Base-by-base conservation (phyloP, 768 basidiomycete species). In the Inosperma sp. region DNA sequence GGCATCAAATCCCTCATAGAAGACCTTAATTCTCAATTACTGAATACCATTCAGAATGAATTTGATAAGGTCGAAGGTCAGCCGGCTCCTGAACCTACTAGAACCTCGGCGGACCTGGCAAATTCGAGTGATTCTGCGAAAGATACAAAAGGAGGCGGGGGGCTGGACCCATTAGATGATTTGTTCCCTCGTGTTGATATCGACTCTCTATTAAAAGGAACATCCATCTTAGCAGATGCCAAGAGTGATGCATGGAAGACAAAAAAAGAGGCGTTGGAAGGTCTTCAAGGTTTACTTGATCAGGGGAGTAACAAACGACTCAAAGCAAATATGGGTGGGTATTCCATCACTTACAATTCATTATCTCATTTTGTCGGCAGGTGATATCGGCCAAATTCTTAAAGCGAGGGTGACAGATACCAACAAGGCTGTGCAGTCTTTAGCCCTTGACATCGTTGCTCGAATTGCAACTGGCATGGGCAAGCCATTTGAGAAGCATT, bases 221-320 rank as follows among this genome's bases (percentile, higher is more conserved):
- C 91, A 1, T 82, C 84, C 4, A 86, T 94, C 40, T 68, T 96
- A 13, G 75, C 83, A 2, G 91, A 93, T 59, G 76, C 85, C 8
- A 93, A 91, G 71, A 95, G 84, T 58, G 94, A 95, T 56, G 85
- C 92, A 0, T 99, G 95, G 95, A 98, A 98, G 72, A 83, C 81
- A 1, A 86, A 94, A 70, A 99, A 99, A 65, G 95, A 97, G 61
- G 93, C 90, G 3, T 74, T 98, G 51, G 96, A 98, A 66, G 72
- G 75, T 0, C 66, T 98, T 14, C 86, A 91, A 61, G 82, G 80
- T 0, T 78, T 92, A 51, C 70, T 99, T 27, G 94, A 98, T 61
- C 87, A 93, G 68, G 89, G 90, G 43, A 76, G 81, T 35, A 98
- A 98, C 66, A 95, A 95, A 61, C 83, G 96, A 13, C 65, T 99